Percentiles rank a stretch among this genome's conserved stretches.
These are phyloP conservation scores for Mucor plumbeus DNA, from an alignment of 371 early-diverging fungal species.

Conservation along the genomic window DNA sequence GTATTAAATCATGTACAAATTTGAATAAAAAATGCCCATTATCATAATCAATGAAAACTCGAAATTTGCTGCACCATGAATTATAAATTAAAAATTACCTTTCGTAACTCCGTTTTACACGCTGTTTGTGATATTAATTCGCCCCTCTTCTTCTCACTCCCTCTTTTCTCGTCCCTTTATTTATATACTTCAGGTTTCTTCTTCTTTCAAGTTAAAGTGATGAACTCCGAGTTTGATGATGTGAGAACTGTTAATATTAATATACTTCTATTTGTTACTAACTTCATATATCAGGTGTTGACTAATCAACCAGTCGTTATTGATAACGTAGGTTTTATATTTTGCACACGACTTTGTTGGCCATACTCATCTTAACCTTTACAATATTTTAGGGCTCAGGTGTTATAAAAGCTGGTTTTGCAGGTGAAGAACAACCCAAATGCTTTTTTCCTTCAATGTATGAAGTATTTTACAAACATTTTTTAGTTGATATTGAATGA, in stretches of 20 bases:
- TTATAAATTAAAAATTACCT: background rate
- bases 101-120: constrained; percentile 7
- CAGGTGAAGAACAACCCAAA: constrained; percentile 95
- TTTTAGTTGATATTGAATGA: background rate
- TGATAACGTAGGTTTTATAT: constrained; percentile 61
- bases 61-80: too few species aligned
- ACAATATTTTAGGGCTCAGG: constrained; percentile 83
- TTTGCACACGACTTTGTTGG: background rate
- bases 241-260: constrained; percentile 21
- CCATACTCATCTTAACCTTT: background rate
- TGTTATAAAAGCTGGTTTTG: constrained; percentile 97
- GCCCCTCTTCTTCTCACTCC: background rate
- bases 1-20: too few species aligned
- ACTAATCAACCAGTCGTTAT: constrained; percentile 91
- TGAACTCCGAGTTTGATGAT: constrained; percentile 61
- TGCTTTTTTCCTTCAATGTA: constrained; percentile 91
- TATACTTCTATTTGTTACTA: constrained; percentile 1
- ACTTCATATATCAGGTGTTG: constrained; percentile 63
- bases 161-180: background rate
- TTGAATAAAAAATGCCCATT: too few species aligned
- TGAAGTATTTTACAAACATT: constrained; percentile 13
- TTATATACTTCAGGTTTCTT: background rate
- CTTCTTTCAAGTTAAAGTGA: constrained; percentile 11
- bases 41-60: too few species aligned
- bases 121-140: background rate